A percentile compares a stretch with the other conserved stretches of the same genome.
These are phyloP conservation scores for Solanum okadae DNA, from an alignment of 257 asterid species.

Conservation along the genomic window DNA sequence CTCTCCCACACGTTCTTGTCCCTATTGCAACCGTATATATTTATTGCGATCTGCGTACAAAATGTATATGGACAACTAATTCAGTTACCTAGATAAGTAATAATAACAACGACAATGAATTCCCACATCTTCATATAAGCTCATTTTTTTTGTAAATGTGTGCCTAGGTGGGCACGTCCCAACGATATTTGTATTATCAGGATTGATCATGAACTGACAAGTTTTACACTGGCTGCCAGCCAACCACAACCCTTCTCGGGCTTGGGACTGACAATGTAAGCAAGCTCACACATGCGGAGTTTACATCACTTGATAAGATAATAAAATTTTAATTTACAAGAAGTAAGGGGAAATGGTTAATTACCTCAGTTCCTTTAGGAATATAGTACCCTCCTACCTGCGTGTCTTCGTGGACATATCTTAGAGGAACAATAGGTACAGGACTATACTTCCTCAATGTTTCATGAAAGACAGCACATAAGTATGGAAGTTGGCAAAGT, in stretches of 20 bases:
- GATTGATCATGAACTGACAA: not conserved
- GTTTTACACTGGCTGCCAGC: not conserved
- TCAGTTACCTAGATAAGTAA: not conserved
- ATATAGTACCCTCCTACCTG: constrained; percentile 68
- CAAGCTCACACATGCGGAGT: not conserved
- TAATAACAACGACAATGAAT: not conserved
- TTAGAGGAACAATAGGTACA: constrained; percentile 61
- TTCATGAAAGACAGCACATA: constrained; percentile 78
- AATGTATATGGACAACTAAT: not conserved
- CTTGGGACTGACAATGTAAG: not conserved
- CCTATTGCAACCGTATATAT: constrained; percentile 80
- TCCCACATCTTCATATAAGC: not conserved
- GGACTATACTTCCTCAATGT: constrained; percentile 73
- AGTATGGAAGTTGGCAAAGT: constrained; percentile 57
- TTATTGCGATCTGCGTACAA: constrained; percentile 60
- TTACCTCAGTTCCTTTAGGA: constrained; percentile 76
- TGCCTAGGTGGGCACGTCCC: not conserved
- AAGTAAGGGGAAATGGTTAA: not conserved
- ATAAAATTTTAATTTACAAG: not conserved
- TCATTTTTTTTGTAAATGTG: not conserved
- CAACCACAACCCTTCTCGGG: not conserved
- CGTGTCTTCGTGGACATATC: constrained; percentile 71
- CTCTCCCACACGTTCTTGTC: constrained; percentile 58
- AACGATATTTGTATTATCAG: not conserved
- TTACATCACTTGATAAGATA: not conserved